Conservation (phyloP, 2,329 filamentous ascomycete species). For the Leptodontidium sp. region DNA sequence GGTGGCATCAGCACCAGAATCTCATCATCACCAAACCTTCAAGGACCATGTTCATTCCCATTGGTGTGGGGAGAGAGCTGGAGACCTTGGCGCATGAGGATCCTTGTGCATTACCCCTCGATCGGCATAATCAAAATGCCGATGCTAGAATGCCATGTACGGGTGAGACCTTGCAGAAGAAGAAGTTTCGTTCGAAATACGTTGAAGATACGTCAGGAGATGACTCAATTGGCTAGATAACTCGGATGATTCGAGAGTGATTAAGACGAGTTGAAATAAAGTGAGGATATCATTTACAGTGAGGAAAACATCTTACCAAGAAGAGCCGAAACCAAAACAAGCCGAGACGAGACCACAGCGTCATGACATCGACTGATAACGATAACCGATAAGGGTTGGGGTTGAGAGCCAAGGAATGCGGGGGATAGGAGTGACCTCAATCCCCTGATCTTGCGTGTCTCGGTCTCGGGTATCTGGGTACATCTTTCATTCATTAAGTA, state of each 20-base stretch:
- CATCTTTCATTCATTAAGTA: too few species aligned
- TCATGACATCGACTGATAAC: not conserved
- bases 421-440: conserved; percentile 19
- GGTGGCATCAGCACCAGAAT: conserved; percentile 18
- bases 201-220: not conserved
- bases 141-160: conserved; percentile 16
- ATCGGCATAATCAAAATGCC: conserved; percentile 18
- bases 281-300: not conserved
- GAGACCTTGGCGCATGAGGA: conserved; percentile 7
- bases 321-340: not conserved
- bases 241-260: too few species aligned
- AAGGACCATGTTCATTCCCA: not conserved
- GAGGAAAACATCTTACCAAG: not conserved
- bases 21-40: conserved; percentile 20
- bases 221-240: not conserved
- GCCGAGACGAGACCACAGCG: not conserved
- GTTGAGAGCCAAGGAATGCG: conserved; percentile 18
- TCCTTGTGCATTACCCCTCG: conserved; percentile 22
- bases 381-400: conserved; percentile 23
- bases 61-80: not conserved
- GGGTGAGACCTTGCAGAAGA: too few species aligned
- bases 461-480: too few species aligned
- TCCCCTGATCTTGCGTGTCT: not conserved
- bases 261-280: not conserved
- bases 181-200: not conserved